Evolutionary conservation across 768 basidiomycete species (phyloP), one percentile per base, ranked within the genome.

Genomic region (Mycena filopes): DNA sequence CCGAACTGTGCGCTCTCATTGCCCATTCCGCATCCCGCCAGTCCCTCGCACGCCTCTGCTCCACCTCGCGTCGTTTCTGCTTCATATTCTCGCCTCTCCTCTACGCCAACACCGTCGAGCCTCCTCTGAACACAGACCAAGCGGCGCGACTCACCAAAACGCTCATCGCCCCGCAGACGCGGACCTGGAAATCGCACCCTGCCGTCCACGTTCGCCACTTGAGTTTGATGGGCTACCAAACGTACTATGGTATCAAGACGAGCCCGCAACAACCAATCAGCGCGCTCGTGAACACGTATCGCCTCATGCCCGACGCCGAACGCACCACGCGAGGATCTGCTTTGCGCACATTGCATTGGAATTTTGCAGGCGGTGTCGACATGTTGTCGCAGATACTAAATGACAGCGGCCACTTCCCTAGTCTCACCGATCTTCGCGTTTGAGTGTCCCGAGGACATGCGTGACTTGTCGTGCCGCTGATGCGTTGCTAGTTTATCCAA

Each of bases 1-100:
- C 40, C 23, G 65, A 66, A 48, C 60, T 55, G 2, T 50, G 40
- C 41, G 36, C 31, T 1, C 33, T 31, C 16, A 43, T 36, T 47
- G 41, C 69, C 90, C 89, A 81, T 86, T 36, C 92, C 91, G 72
- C 91, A n/a, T 43, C 51, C n/a, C 49, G 40, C 29, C 38, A 38
- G 18, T 29, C 46, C 20, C 13, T 62, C 1, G 55, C 57, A 36
- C 20, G 42, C 15, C 56, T 67, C 25, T 59, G 60, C 47, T 31
- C 45, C 42, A 60, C 59, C 5, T 67, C 60, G 25, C 66, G 28
- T 21, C 50, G 28, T 18, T 48, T 67, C 31, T 57, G 20, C 46
- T 46, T 56, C 4, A 26, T 48, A 7, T 56, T 66, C 45, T 47
- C 56, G 4, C 15, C 40, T 2, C 31, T 36, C 4, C 55, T 67